Conservation (phyloP, 306 rosid species). For the Spatholobus suberectus region DNA sequence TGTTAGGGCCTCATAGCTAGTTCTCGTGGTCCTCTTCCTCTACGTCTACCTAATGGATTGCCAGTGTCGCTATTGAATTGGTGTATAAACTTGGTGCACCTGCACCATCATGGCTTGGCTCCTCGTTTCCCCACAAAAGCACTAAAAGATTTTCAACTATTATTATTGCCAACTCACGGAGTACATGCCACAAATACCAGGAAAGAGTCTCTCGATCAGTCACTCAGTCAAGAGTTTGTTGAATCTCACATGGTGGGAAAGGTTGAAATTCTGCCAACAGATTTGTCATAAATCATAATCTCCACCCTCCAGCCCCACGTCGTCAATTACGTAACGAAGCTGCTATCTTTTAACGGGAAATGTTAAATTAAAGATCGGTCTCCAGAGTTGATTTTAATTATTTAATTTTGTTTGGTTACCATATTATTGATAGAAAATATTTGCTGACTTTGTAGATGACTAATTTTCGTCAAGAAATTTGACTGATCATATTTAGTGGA, state of each 20-base stretch:
- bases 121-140: background rate
- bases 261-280: background rate
- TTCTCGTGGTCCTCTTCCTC: constrained; percentile 15
- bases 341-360: background rate
- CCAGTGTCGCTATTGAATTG: background rate
- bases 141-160: background rate
- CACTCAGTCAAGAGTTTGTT: background rate
- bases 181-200: background rate
- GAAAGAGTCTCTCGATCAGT: background rate
- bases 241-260: background rate
- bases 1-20: background rate
- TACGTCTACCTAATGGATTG: background rate
- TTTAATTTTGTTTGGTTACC: too few relatives aligned
- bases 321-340: background rate
- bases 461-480: too few relatives aligned
- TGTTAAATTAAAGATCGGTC: background rate
- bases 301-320: background rate
- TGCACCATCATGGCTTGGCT: background rate
- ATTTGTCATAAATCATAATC: background rate
- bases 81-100: background rate
- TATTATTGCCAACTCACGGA: background rate
- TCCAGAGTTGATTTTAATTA: too few relatives aligned
- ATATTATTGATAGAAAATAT: too few relatives aligned
- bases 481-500: too few relatives aligned
- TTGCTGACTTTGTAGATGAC: too few relatives aligned